Percentiles rank a stretch among this genome's conserved stretches.
Evolutionary conservation across 2,329 filamentous ascomycete species (phyloP).

Genomic region (Zalaria obscura): DNA sequence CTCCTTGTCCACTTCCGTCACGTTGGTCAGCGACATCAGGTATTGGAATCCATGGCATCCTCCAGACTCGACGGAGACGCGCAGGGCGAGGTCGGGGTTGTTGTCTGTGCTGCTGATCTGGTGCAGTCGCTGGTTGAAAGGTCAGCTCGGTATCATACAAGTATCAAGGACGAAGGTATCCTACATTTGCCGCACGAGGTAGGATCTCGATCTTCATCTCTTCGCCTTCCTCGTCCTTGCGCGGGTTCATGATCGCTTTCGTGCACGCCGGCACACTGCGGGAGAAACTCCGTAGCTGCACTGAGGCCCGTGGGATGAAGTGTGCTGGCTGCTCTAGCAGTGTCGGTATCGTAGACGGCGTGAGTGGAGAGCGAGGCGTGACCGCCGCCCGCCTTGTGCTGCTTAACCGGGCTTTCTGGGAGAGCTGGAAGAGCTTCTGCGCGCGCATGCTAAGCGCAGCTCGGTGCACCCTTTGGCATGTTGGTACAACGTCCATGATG

Average conservation of each 20-base stretch:
- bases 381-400: too few species aligned
- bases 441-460: too few species aligned
- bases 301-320: too few species aligned
- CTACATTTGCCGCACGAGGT: constrained; percentile 63
- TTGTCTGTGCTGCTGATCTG: constrained; percentile 40
- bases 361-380: too few species aligned
- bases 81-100: constrained; percentile 74
- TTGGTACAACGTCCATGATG: too few species aligned
- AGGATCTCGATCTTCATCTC: constrained; percentile 75
- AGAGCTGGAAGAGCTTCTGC: too few species aligned
- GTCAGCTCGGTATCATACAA: constrained; percentile 1
- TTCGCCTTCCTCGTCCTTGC: constrained; percentile 70
- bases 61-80: constrained; percentile 81
- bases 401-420: too few species aligned
- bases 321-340: too few species aligned
- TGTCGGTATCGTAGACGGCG: too few species aligned
- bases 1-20: constrained; percentile 43
- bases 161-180: constrained; percentile 10
- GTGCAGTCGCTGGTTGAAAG: constrained; percentile 44
- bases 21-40: constrained; percentile 67
- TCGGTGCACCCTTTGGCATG: too few species aligned
- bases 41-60: constrained; percentile 99
- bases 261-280: constrained; percentile 6
- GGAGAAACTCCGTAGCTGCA: constrained; percentile 5
- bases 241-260: constrained; percentile 49